phyloP scores from a whole-genome alignment of 1,284 basidiomycete species.

The Papiliotrema nemorosa region DNA sequence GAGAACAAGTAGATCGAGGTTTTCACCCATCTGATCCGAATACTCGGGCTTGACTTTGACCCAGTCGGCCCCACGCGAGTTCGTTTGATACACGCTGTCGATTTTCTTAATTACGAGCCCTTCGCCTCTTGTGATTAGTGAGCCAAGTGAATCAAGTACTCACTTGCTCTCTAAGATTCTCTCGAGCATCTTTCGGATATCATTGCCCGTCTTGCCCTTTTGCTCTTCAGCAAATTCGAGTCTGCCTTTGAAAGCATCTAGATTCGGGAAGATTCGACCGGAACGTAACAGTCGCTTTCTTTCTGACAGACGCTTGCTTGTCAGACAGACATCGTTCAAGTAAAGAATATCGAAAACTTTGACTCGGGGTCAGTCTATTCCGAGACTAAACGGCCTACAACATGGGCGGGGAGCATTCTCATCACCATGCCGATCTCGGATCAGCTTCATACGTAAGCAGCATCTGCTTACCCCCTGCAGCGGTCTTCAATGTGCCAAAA shows the following conservation, averaged over 20 bases:
- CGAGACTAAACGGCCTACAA: constrained; percentile 57
- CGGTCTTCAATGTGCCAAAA: constrained; percentile 87
- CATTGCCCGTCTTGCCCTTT: constrained; percentile 69
- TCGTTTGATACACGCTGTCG: constrained; percentile 70
- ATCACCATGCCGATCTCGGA: constrained; percentile 64
- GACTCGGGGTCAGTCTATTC: constrained; percentile 57
- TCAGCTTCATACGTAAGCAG: constrained; percentile 1
- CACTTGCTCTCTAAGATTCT: constrained; percentile 66
- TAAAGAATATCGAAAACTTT: constrained; percentile 91
- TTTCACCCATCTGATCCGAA: constrained; percentile 74
- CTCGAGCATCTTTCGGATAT: constrained; percentile 73
- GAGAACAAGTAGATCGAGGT: constrained; percentile 81
- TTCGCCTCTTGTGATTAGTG: constrained; percentile 62
- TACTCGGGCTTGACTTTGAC: constrained; percentile 91
- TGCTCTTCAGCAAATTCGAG: constrained; percentile 72
- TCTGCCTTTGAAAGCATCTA: constrained; percentile 59
- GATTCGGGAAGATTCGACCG: constrained; percentile 35
- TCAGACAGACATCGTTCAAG: constrained; percentile 58
- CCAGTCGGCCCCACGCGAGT: constrained; percentile 84
- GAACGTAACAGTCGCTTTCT: constrained; percentile 46
- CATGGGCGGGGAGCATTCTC: constrained; percentile 75
- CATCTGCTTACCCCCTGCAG: constrained; percentile 63
- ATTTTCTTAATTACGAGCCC: constrained; percentile 87
- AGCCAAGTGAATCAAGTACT: constrained; percentile 8
- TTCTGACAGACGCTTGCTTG: constrained; percentile 45